Conservation (phyloP, 202 grass and related monocot species). For the Setaria italica region DNA sequence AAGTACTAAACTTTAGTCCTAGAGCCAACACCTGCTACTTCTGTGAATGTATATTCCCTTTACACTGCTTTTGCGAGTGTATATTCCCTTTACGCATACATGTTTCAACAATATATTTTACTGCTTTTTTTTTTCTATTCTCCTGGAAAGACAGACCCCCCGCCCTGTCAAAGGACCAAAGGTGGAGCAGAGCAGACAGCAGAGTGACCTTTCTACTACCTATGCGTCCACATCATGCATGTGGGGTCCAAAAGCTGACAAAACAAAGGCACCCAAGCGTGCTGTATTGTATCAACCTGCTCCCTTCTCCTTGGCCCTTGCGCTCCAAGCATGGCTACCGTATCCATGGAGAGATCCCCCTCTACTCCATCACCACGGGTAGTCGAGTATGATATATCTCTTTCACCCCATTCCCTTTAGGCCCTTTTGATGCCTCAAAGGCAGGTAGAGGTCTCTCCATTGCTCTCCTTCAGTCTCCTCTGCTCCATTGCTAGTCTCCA, state of each 20-base stretch:
- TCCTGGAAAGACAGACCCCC: no score
- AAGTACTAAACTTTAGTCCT: no score
- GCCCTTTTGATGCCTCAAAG: slow-evolving; percentile 31
- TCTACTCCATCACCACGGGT: neutral
- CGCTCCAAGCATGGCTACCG: neutral
- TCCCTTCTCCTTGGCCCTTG: neutral
- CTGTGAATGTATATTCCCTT: no score
- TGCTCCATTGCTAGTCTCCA: neutral
- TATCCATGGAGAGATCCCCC: slow-evolving; percentile 28
- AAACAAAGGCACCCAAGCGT: slow-evolving; percentile 12
- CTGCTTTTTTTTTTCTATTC: neutral
- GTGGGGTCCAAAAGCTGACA: neutral
- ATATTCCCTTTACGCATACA: neutral
- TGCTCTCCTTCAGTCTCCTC: neutral
- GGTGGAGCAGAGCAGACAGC: no score
- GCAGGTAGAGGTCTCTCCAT: neutral
- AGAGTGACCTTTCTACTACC: neutral
- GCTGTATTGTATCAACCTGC: neutral
- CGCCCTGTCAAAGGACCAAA: no score
- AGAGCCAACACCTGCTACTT: no score
- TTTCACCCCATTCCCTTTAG: slow-evolving; percentile 31
- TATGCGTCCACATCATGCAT: neutral
- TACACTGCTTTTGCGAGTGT: neutral
- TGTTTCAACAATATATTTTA: neutral
- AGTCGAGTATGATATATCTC: slow-evolving; percentile 16